Conservation (phyloP, 1,139 yeast species). For the Geotrichum aggregatum region DNA sequence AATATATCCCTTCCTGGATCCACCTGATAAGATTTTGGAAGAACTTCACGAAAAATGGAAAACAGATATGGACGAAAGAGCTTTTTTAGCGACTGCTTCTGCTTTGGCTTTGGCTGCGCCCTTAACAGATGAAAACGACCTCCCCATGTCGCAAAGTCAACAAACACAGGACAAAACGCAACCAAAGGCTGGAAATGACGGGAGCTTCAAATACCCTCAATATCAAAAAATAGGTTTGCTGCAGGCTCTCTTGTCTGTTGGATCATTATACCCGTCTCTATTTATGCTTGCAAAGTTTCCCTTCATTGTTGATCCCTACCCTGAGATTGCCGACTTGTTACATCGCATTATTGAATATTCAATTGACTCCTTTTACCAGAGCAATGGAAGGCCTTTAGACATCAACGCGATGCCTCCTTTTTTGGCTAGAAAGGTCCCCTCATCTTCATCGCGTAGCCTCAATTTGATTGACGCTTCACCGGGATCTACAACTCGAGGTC, state of each 20-base stretch:
- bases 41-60: conserved; percentile 47
- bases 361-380: conserved; percentile 50
- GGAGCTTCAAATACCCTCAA: conserved; percentile 25
- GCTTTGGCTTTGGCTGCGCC: conserved; percentile 90
- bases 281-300: conserved; percentile 62
- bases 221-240: conserved; percentile 46
- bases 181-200: conserved; percentile 23
- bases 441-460: conserved; percentile 23
- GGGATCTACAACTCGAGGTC: conserved; percentile 11
- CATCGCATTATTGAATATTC: conserved; percentile 48
- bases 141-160: conserved; percentile 21
- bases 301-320: conserved; percentile 54
- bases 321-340: conserved; percentile 50
- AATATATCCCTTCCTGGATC: conserved; percentile 54
- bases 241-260: conserved; percentile 54
- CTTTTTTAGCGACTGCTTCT: conserved; percentile 63
- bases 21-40: conserved; percentile 43
- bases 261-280: conserved; percentile 61
- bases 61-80: conserved; percentile 55
- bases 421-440: conserved; percentile 23
- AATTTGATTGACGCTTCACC: conserved; percentile 20
- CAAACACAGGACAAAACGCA: conserved; percentile 19
- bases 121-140: conserved; percentile 56
- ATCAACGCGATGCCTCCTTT: conserved; percentile 13
- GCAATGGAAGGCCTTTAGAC: conserved; percentile 16